phyloP scores from a whole-genome alignment of 768 basidiomycete species.

The Lentinus tigrinus region DNA sequence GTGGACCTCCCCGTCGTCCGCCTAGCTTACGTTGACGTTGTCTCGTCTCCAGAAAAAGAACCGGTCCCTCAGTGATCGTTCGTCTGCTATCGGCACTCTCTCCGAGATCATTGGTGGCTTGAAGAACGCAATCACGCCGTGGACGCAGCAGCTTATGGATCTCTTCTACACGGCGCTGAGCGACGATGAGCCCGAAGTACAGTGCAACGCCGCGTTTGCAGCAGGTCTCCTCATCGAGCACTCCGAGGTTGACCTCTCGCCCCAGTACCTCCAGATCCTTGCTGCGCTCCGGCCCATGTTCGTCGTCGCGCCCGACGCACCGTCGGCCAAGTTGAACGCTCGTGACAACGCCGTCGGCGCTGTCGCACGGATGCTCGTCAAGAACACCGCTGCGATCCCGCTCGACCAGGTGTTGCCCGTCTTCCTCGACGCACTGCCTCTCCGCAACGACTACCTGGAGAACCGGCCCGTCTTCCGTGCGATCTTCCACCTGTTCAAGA shows the following conservation, averaged over 20 bases:
- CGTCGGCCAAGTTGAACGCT: slow-evolving; percentile 73
- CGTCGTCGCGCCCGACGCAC: slow-evolving; percentile 56
- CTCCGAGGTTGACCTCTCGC: slow-evolving; percentile 75
- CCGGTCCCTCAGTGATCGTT: slow-evolving; percentile 87
- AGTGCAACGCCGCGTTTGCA: slow-evolving; percentile 95
- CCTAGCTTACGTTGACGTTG: neutral
- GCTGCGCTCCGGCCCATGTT: slow-evolving; percentile 82
- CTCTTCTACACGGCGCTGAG: slow-evolving; percentile 81
- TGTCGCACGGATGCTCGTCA: slow-evolving; percentile 82
- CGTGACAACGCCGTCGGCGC: slow-evolving; percentile 97
- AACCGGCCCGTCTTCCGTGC: slow-evolving; percentile 88
- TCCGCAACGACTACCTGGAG: slow-evolving; percentile 87
- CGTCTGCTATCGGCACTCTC: slow-evolving; percentile 88
- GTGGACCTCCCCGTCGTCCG: slow-evolving; percentile 28
- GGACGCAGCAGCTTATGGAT: slow-evolving; percentile 77
- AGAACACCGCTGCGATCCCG: slow-evolving; percentile 76
- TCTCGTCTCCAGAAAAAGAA: slow-evolving; percentile 62
- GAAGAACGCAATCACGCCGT: slow-evolving; percentile 81
- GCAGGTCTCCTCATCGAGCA: slow-evolving; percentile 89
- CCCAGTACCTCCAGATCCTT: slow-evolving; percentile 80
- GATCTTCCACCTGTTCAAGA: slow-evolving; percentile 84
- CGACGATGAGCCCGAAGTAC: slow-evolving; percentile 89
- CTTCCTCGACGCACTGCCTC: slow-evolving; percentile 77
- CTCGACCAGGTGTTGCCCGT: slow-evolving; percentile 89
- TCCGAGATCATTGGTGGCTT: slow-evolving; percentile 95